Conservation (phyloP, 257 asterid genomes). For the Fraxinus cuspidata region DNA sequence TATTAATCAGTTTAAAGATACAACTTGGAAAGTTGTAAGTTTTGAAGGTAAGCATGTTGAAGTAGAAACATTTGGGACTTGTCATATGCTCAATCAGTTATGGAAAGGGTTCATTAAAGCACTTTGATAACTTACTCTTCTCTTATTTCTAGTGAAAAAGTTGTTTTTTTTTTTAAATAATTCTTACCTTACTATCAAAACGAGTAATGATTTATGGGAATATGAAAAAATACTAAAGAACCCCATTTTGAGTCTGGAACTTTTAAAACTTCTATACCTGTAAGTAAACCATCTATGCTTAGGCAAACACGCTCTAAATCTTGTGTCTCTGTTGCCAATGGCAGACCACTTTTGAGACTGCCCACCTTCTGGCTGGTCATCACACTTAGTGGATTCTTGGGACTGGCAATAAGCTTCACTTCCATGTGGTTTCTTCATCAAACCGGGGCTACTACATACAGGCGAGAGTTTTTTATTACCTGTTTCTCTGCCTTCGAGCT, state of each 20-base stretch:
- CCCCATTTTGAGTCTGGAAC: background rate
- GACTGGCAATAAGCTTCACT: slow-evolving; percentile 89
- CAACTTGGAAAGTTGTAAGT: background rate
- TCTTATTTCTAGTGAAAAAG: background rate
- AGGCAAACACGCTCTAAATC: background rate
- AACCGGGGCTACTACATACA: slow-evolving; percentile 91
- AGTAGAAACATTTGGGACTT: background rate
- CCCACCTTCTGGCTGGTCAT: slow-evolving; percentile 81
- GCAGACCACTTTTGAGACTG: slow-evolving; percentile 76
- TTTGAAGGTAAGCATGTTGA: too few relatives aligned
- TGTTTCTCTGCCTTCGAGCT: background rate
- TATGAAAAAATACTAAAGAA: background rate
- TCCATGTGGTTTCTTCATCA: slow-evolving; percentile 99
- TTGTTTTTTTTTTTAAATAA: background rate
- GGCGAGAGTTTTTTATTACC: slow-evolving; percentile 39
- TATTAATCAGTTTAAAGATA: background rate
- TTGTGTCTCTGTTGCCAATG: slow-evolving; percentile 27
- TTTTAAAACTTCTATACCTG: background rate
- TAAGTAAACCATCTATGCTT: background rate
- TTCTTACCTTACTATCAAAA: background rate
- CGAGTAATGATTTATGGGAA: background rate
- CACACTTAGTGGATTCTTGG: slow-evolving; percentile 86
- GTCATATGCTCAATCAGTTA: background rate
- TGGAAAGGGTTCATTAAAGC: background rate
- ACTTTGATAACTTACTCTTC: background rate